Conservation (phyloP, 352 stramenopile species). For the Phytophthora europaea region DNA sequence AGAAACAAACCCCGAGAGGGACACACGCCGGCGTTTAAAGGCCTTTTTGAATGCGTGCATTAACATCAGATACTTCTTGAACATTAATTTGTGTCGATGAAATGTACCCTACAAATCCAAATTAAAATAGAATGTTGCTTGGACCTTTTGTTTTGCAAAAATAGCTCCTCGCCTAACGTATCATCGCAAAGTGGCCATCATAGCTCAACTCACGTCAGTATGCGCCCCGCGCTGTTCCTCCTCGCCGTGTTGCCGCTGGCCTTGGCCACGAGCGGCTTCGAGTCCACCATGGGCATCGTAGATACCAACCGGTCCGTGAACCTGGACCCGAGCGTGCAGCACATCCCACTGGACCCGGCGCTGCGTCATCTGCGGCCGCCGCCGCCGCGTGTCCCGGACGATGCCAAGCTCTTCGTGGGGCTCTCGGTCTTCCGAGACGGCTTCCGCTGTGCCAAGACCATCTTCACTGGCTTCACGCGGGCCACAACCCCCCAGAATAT, state of each 20-base stretch:
- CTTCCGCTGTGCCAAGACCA: conserved; percentile 77
- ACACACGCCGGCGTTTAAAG: too few relatives aligned
- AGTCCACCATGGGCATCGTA: conserved; percentile 61
- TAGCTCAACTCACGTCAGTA: neutral
- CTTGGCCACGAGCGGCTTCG: conserved; percentile 32
- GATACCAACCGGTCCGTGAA: conserved; percentile 58
- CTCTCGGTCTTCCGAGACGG: conserved; percentile 83
- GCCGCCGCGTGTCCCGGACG: conserved; percentile 44
- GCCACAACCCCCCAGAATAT: conserved; percentile 64
- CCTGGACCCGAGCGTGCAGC: conserved; percentile 72
- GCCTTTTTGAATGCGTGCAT: too few relatives aligned
- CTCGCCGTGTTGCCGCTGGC: conserved; percentile 6
- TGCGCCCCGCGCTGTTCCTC: conserved; percentile 6
- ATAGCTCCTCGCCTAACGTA: neutral
- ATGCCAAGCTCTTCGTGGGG: conserved; percentile 66
- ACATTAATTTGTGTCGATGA: neutral
- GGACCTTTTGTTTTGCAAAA: neutral
- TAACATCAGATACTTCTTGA: too few relatives aligned
- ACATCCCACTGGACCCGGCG: conserved; percentile 54
- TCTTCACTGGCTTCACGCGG: conserved; percentile 77
- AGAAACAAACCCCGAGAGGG: too few relatives aligned
- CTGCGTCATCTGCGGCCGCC: conserved; percentile 58
- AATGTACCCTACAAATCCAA: neutral
- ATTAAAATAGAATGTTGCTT: neutral
- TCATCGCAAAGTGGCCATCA: neutral